Percentiles rank a stretch among this genome's conserved stretches.
These are phyloP conservation scores for Leucogyrophana mollusca DNA, from an alignment of 768 basidiomycete genomes.

Conservation along the genomic window DNA sequence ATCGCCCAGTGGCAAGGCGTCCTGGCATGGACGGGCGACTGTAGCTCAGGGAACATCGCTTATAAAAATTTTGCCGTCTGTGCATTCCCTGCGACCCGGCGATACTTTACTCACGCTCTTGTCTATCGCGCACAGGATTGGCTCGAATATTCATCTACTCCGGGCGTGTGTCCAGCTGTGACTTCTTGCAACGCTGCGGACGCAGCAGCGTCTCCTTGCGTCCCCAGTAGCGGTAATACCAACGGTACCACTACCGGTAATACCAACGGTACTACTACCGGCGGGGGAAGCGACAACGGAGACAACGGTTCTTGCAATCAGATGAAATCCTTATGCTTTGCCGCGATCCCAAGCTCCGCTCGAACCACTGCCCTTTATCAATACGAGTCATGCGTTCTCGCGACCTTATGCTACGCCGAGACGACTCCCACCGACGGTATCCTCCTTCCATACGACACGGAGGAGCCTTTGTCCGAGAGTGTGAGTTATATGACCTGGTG, in stretches of 20 bases:
- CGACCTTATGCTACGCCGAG: neutral
- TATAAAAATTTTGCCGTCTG: neutral
- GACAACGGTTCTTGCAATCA: too few relatives aligned
- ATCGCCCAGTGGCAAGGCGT: neutral
- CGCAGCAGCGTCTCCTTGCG: neutral
- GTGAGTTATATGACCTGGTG: neutral
- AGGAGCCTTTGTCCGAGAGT: neutral
- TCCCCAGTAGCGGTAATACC: neutral
- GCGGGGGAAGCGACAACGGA: too few relatives aligned
- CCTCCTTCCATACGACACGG: neutral
- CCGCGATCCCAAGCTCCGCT: too few relatives aligned
- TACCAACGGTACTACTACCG: too few relatives aligned
- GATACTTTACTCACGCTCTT: neutral
- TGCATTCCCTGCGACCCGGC: neutral
- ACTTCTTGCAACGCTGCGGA: neutral
- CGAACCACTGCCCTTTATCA: neutral
- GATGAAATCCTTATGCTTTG: neutral
- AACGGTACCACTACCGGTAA: too few relatives aligned
- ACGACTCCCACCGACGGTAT: neutral
- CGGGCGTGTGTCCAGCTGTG: neutral
- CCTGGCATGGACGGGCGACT: neutral
- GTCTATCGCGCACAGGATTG: slow-evolving; percentile 1
- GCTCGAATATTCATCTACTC: neutral
- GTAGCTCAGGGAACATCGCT: neutral
- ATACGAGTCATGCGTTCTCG: neutral